phyloP scores from a whole-genome alignment of 805 yeast genomes.

The Lachancea sp. region DNA sequence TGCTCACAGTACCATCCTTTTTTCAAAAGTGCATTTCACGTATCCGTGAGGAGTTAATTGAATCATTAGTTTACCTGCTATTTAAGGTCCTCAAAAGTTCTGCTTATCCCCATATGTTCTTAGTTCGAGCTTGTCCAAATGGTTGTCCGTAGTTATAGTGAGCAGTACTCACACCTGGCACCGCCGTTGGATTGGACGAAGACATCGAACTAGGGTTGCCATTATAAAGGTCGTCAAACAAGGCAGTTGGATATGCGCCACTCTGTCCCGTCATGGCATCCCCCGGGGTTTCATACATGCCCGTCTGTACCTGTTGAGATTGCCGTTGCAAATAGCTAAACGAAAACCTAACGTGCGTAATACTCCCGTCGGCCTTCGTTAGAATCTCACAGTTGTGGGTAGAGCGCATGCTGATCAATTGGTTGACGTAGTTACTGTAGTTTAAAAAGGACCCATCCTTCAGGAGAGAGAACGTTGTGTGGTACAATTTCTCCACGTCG shows the following conservation, averaged over 20 bases:
- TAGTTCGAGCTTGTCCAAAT: constrained; percentile 7
- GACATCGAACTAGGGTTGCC: constrained; percentile 1
- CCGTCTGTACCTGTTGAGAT: not conserved
- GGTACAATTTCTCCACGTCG: constrained; percentile 22
- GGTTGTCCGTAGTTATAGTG: constrained; percentile 3
- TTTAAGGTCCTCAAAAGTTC: not conserved
- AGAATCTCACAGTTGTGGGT: constrained; percentile 21
- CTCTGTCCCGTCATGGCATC: not conserved
- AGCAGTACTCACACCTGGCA: not conserved
- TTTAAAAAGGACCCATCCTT: constrained; percentile 11
- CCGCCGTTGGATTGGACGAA: constrained; percentile 1
- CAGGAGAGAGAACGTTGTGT: constrained; percentile 14
- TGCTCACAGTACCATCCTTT: too few relatives aligned
- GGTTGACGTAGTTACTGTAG: constrained; percentile 19
- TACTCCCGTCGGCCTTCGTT: constrained; percentile 17
- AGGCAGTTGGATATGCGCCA: not conserved
- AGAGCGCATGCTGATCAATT: constrained; percentile 18
- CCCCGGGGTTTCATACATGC: not conserved
- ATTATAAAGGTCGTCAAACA: constrained; percentile 7
- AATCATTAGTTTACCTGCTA: not conserved
- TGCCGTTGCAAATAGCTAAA: constrained; percentile 4
- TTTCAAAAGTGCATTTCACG: too few relatives aligned
- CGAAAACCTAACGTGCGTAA: constrained; percentile 23
- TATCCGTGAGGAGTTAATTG: too few relatives aligned
- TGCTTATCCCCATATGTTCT: constrained; percentile 19